Evolutionary conservation across 2,329 filamentous ascomycete species (phyloP), one percentile per base, ranked within the genome.

Genomic region (Proliferodiscus dingleyae): DNA sequence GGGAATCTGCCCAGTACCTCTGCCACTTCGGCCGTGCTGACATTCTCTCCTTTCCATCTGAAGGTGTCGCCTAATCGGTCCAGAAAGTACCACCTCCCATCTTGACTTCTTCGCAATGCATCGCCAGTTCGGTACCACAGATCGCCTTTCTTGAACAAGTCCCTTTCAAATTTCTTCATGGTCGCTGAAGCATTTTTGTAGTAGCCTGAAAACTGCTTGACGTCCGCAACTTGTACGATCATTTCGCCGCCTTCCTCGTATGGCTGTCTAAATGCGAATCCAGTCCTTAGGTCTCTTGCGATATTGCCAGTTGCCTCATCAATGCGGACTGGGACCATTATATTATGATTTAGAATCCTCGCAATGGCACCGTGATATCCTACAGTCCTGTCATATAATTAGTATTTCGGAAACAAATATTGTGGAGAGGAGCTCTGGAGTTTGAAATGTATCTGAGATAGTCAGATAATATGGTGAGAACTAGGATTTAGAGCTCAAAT

Each of bases 201-300:
- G 63, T 90, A 90, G 1, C 86, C 86, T 10, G 73, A 61, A 86
- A 90, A 6, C 69, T 69, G 9, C 13, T 74, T 66, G 36, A 78
- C 73, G 39, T 72, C 67, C 0, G 79, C 73, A 13, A 84, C 71
- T 10, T 57, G 66, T n/a, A 88, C 77, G 22, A 90, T 66, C 11
- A 90, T 85, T 65, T 91, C 86, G n/a, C 86, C 85, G 3, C 85
- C 85, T 33, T 79, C 71, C 11, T 80, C 78, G 59, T 85, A 86
- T 0, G 80, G 64, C 40, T 76, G 73, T 22, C 83, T 74, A 23
- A 68, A 69, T 1, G 77, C 85, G 50, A 87, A 85, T 0, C 85
- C 84, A 0, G 84, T 88, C 54, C 75, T 73, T 0, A 78, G 71
- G 59, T 89, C 78, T 11, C 85, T 74, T 43, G 72, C 69, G 41